A percentile compares a stretch with the other conserved stretches of the same genome.
These are phyloP conservation scores for Pleurotus cornucopiae DNA, from an alignment of 768 basidiomycete species.

Conservation along the genomic window DNA sequence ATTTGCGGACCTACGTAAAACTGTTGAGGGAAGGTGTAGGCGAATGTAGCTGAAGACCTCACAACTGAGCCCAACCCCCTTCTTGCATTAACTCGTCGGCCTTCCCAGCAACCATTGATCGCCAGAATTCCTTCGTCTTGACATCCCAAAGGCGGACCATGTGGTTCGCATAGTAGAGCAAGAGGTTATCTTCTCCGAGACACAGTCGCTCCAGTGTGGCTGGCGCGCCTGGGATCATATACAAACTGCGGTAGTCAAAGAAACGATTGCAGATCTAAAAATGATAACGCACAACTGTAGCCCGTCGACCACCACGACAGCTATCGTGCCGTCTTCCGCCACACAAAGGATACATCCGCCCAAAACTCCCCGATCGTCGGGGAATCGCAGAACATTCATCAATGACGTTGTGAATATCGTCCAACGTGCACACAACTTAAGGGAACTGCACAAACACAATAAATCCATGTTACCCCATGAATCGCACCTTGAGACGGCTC, in stretches of 20 bases:
- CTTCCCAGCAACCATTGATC: conserved; percentile 75
- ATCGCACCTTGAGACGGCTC: neutral
- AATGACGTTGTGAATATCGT: conserved; percentile 70
- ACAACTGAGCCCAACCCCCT: conserved; percentile 78
- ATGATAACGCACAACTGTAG: conserved; percentile 65
- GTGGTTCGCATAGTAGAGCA: conserved; percentile 72
- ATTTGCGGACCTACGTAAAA: neutral
- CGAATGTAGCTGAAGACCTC: conserved; percentile 11
- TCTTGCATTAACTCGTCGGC: conserved; percentile 69
- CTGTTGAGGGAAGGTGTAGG: neutral
- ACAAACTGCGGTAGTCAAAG: conserved; percentile 44
- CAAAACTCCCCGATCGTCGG: conserved; percentile 51
- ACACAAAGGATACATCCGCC: conserved; percentile 69
- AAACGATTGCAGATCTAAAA: neutral
- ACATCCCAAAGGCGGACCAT: conserved; percentile 87
- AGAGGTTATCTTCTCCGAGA: conserved; percentile 61
- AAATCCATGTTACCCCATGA: neutral
- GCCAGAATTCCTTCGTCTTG: conserved; percentile 76
- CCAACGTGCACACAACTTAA: conserved; percentile 68
- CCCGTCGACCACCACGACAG: conserved; percentile 67
- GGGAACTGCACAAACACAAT: conserved; percentile 36
- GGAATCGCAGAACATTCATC: conserved; percentile 50
- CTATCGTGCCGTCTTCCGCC: conserved; percentile 77
- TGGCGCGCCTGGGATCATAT: conserved; percentile 79
- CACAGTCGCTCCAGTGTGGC: conserved; percentile 61